Percentiles rank a stretch among this genome's conserved stretches.
Evolutionary conservation across 2,329 filamentous ascomycete species (phyloP).

Genomic region (Didymella arachidicola): DNA sequence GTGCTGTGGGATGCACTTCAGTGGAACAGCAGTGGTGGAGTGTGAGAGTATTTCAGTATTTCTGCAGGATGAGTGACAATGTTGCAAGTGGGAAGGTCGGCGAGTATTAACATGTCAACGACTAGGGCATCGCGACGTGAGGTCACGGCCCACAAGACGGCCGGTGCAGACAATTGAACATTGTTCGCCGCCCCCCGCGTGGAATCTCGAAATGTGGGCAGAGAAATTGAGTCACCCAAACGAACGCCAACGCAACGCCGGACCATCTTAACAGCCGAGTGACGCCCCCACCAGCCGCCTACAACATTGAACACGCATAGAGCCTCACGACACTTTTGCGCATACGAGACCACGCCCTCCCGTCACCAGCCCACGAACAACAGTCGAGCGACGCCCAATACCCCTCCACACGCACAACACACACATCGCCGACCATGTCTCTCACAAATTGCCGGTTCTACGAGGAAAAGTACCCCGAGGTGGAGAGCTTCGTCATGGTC

Average conservation of each 20-base stretch:
- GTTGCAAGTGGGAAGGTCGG: too few species aligned
- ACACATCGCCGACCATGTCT: conserved; percentile 71
- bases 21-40: too few species aligned
- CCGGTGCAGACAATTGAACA: background rate
- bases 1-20: too few species aligned
- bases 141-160: background rate
- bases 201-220: conserved; percentile 14
- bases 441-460: conserved; percentile 97
- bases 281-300: conserved; percentile 10
- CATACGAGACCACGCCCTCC: conserved; percentile 7
- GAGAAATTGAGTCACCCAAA: conserved; percentile 21
- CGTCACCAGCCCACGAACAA: conserved; percentile 17
- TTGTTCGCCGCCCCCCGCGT: conserved; percentile 15
- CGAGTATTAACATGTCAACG: too few species aligned
- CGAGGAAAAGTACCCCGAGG: conserved; percentile 96
- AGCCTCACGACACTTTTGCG: conserved; percentile 15
- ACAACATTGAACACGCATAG: conserved; percentile 4
- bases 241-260: conserved; percentile 10
- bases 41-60: too few species aligned
- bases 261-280: conserved; percentile 16
- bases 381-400: conserved; percentile 23
- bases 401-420: conserved; percentile 19
- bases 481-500: conserved; percentile 99
- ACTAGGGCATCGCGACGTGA: too few species aligned
- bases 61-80: too few species aligned